Base-by-base conservation (phyloP, 192 early-diverging fungal genomes). In the Endogone sp. region DNA sequence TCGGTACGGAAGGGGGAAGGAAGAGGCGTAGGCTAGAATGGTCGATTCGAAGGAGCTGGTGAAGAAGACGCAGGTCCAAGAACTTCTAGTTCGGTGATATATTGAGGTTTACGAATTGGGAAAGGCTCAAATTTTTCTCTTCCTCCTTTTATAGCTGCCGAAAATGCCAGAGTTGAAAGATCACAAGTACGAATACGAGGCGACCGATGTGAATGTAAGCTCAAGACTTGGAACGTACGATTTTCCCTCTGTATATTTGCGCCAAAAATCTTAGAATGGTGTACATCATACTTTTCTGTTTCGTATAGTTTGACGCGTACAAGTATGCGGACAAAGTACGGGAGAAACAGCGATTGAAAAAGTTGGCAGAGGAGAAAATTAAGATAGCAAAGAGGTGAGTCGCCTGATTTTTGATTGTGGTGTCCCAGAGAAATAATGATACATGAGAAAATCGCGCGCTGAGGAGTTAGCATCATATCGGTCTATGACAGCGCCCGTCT, bases 151-250 rank as follows among this genome's bases (percentile, higher is more conserved):
- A 24, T 62, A 88, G 69, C 61, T 99, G 44, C 97, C 97, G 20
- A 95, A 91, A 66, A 95, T 99, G 94, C 94, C 95, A 2, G 97
- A 98, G 79, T 74, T 99, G 56, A 87, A 85, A 71, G 81, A 80
- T 37, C 77, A 72, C 56, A 79, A 73, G 56, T 75, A 87, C 3
- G 82, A 75, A 44, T 66, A 75, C 23, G 78, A 74, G 25, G 77
- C 78, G 4, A 73, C 74, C 1, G 76, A 84, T 24, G 72, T 83
- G 56, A 74, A 80, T 73, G 73, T 74, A 72, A 76, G 56, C 81
- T n/a, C n/a, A n/a, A n/a, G n/a, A n/a, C n/a, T n/a, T n/a, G n/a
- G n/a, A n/a, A n/a, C n/a, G n/a, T n/a, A n/a, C n/a, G n/a, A n/a
- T n/a, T n/a, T n/a, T n/a, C n/a, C n/a, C n/a, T n/a, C n/a, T n/a